phyloP scores from a whole-genome alignment of 768 basidiomycete species.

The Pluteus cervinus region DNA sequence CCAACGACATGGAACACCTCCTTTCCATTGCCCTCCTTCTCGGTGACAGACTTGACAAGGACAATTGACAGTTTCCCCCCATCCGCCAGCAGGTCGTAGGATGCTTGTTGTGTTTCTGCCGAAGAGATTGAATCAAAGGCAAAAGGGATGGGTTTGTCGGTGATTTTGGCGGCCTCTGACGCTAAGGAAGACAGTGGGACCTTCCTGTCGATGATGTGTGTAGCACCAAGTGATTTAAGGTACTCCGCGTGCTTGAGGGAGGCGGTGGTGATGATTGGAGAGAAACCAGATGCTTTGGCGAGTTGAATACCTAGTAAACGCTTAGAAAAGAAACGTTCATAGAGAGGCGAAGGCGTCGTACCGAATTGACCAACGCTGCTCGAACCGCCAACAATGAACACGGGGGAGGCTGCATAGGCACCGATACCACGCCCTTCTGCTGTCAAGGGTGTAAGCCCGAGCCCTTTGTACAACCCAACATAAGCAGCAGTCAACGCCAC shows the following conservation, averaged over 20 bases:
- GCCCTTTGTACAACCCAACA: too few species aligned
- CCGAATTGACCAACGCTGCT: slow-evolving; percentile 16
- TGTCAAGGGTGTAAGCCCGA: too few species aligned
- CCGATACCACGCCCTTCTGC: slow-evolving; percentile 5
- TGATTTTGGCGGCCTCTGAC: slow-evolving; percentile 3
- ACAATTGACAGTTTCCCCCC: slow-evolving; percentile 25
- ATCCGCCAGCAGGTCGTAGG: slow-evolving; percentile 26
- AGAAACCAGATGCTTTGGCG: slow-evolving; percentile 32
- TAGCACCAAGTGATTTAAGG: slow-evolving; percentile 30
- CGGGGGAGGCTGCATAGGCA: slow-evolving; percentile 11
- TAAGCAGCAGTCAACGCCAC: too few species aligned
- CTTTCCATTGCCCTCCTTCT: slow-evolving; percentile 10
- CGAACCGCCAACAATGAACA: slow-evolving; percentile 17
- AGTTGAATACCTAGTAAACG: slow-evolving; percentile 36
- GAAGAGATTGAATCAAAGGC: slow-evolving; percentile 23
- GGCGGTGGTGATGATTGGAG: slow-evolving; percentile 33
- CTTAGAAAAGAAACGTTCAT: background rate
- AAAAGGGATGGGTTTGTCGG: slow-evolving; percentile 9
- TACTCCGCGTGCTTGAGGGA: slow-evolving; percentile 18
- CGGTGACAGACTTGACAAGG: slow-evolving; percentile 14
- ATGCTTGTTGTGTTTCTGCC: slow-evolving; percentile 29
- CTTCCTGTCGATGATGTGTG: slow-evolving; percentile 26
- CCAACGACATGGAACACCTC: slow-evolving; percentile 5
- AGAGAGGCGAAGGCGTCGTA: slow-evolving; percentile 1
- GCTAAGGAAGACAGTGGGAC: background rate